Evolutionary conservation across 352 stramenopile species (phyloP), one percentile per base, ranked within the genome.

Genomic region (Globisporangium abappressorium): DNA sequence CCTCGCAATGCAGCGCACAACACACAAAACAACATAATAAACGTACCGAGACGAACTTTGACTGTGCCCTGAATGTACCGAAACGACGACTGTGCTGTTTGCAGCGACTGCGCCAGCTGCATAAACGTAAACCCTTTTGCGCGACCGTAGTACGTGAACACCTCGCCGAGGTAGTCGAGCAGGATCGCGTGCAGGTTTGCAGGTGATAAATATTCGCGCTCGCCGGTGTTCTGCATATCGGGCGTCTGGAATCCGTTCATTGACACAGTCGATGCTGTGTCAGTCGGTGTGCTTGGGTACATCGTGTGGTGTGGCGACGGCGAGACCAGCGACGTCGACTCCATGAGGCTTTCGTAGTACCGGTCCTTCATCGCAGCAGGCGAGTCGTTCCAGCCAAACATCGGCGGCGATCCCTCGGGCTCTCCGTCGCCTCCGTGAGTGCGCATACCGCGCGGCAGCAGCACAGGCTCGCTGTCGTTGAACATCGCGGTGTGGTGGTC

Each of bases 51-150:
- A 5, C 82, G 76, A 49, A 78, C 71, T 58, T 83, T 77, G 11
- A 88, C 84, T 20, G 90, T 66, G 14, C 64, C 77, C 54, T 92
- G 82, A 70, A 92, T 87, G 64, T 90, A 83, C 6, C 81, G 75
- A 64, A 87, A 77, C 36, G 76, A 81, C 18, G 83, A 88, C n/a
- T 82, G 84, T 46, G 88, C 69, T 33, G 82, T 90, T 64, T 78
- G 77, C 61, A 92, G 60, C 74, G 82, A 78, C 66, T 89, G 77
- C 33, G 71, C 75, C 33, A 92, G 61, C 53, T 89, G 78, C 15
- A 49, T 75, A 61, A 92, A 92, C 61, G 79, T 89, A 43, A 86
- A 78, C 9, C 55, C 67, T 41, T 70, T 70, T 3, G 72, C 79
- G 53, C 79, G 73, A 33, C 85, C 70, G 66, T 79, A 91, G 67